Base-by-base conservation (phyloP, 2,329 filamentous ascomycete species). In the Fusarium clavum region DNA sequence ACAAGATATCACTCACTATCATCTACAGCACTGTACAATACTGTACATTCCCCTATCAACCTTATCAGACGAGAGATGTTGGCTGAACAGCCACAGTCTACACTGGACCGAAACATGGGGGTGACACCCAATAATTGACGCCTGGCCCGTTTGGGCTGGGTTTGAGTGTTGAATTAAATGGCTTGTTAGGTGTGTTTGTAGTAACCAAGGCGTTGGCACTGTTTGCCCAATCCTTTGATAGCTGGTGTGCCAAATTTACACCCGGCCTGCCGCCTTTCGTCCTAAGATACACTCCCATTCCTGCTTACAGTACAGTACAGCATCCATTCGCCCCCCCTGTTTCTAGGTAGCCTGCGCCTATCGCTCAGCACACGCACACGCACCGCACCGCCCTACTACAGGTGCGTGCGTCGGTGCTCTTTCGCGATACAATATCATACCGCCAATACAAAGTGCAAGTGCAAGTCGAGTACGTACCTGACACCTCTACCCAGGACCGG, bases 391-490 rank as follows among this genome's bases (percentile, higher is more conserved):
- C 47, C 25, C 32, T 53, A 53, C 49, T 27, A 53, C 49, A 53
- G 49, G 49, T 53, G 49, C 49, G 49, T 41, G 49, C 38, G 49
- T 53, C 20, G 32, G 49, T 52, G 49, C 49, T 52, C 32, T 53
- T 53, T 53, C 32, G 49, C 49, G 34, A 53, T 53, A 53, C 49
- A 53, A 53, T 43, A 18, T 14, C 49, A 53, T 53, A 53, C 49
- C 49, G 49, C 49, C 49, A 22, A 48, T 53, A 41, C 38, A 60
- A 49, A 57, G 53, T 40, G 53, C 27, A 59, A 32, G 44, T 43
- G n/a, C 18, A 48, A 57, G 60, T 72, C 32, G 9, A 53, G 49
- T 53, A 74, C 72, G 72, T 74, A 74, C 72, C 70, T 40, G 14
- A 48, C 46, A 49, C 46, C n/a, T 38, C 34, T 38, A 38, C 34